Evolutionary conservation across 805 yeast genomes (phyloP), one percentile per base, ranked within the genome.

Genomic region (Teunomyces barrocoloradensis): DNA sequence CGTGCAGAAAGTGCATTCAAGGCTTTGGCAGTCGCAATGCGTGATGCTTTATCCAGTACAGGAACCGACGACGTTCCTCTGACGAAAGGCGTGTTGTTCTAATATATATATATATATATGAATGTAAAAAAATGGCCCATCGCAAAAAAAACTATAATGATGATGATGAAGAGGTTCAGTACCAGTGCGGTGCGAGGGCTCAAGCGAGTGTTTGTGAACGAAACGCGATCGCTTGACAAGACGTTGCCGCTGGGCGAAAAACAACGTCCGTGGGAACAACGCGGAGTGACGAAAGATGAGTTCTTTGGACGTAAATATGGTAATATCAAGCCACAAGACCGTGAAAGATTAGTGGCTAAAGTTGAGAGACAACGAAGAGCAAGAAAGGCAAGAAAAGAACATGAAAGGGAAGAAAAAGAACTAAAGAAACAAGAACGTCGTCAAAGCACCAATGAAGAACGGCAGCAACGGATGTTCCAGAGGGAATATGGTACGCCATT

Each of bases 1-100:
- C 76, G 97, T 53, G 88, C 96, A 36, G 99, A 94, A 68, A 80
- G 89, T 64, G 98, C 99, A 0, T 94, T 94, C 73, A 94, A 94
- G 71, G 97, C 98, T 0, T 73, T 92, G 53, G 99, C 99, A 0
- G 75, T 94, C 17, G 99, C 99, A 3, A 75, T 94, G 43, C 85
- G 82, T 56, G 96, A 90, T 63, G 92, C 98, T 20, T 83, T 80
- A 42, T 77, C 92, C 9, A 76, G 79, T 55, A 89, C 89, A 28
- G 98, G 97, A 28, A 80, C 85, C 20, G 77, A 89, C 61, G 99
- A 94, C 52, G 88, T 94, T 40, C 99, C 99, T 17, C 85, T 96
- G 46, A 94, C 99, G 9, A 94, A 94, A 71, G 99, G 99, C 46
- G 98, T 94, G 9, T 73, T 92, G 41, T 84, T 85, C 69, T 86